Evolutionary conservation across 192 early-diverging fungal species (phyloP), one percentile per base, ranked within the genome.

Genomic region (Backusella macrospora): DNA sequence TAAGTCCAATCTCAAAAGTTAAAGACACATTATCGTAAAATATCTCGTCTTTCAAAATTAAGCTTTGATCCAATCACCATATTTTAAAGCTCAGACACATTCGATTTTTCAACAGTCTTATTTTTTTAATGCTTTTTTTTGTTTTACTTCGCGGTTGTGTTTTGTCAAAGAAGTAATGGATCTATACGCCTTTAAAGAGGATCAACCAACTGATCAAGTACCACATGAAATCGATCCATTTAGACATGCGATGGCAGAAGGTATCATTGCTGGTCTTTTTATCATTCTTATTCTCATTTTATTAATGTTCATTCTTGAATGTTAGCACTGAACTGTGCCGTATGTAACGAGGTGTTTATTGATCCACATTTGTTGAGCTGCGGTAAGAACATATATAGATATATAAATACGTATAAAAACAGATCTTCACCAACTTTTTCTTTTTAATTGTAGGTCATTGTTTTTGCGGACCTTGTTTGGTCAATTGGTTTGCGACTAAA

Each of bases 401-500:
- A 34, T 34, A 34, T 34, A 21, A 59, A 23, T 18, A 3, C 16
- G n/a, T 7, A 18, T 52, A 59, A 59, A 59, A 13, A 59, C 8
- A 7, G 15, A 9, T 12, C 2, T 46, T 46, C 29, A 34, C 2
- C 29, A 34, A 34, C 29, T 34, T 34, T 34, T 34, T 59, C 52
- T 59, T 12, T 10, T 26, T 43, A 0, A 43, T 43, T 23, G 7
- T 26, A 59, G 52, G 52, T 2, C 52, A 59, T 13, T 59, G 52
- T 13, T 59, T 59, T 59, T 59, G 52, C 10, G 52, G 52, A 26
- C 52, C 52, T 1, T 59, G 52, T 12, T 26, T 59, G 52, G 21
- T 59, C 26, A 59, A 4, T 26, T 59, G 52, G 52, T 59, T 59
- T 59, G 26, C 21, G 26, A 59, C 52, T 59, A 59, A 59, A 26